Percentiles rank a stretch among this genome's conserved stretches.
Evolutionary conservation across 305 asterid species (phyloP).

Genomic region (Plantago rigida): DNA sequence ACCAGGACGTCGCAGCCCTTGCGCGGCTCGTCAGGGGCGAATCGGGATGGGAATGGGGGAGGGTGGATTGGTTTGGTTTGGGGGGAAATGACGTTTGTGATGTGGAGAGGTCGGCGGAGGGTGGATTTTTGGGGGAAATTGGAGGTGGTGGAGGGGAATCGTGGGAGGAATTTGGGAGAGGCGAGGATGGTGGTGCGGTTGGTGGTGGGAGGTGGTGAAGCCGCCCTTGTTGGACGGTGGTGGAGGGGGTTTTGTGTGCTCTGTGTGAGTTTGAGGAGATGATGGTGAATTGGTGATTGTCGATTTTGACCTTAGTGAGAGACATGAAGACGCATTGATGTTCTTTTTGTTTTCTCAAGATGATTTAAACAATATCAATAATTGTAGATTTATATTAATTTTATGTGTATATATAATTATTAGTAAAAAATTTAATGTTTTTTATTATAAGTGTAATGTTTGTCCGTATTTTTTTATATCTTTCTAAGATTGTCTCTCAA

Average conservation of each 20-base stretch:
- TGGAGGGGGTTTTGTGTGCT: not conserved
- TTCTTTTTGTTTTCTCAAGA: no score
- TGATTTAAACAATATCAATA: no score
- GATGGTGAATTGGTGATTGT: no score
- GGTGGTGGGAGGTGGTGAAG: slow-evolving; percentile 24
- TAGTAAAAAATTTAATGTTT: no score
- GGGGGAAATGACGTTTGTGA: slow-evolving; percentile 28
- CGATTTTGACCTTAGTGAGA: no score
- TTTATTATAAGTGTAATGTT: no score
- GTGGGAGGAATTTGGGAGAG: slow-evolving; percentile 22
- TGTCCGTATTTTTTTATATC: no score
- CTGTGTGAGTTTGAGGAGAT: no score
- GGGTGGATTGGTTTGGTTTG: slow-evolving; percentile 8
- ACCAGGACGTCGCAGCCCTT: slow-evolving; percentile 59
- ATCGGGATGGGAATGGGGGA: slow-evolving; percentile 33
- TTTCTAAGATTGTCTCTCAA: no score
- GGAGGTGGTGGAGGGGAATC: slow-evolving; percentile 22
- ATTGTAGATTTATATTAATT: no score
- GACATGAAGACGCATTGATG: no score
- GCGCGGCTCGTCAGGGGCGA: slow-evolving; percentile 44
- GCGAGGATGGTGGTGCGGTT: slow-evolving; percentile 12
- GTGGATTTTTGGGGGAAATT: slow-evolving; percentile 16
- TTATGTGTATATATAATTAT: no score
- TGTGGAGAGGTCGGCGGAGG: slow-evolving; percentile 20
- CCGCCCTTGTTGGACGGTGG: slow-evolving; percentile 31